Evolutionary conservation across 805 yeast genomes (phyloP), one percentile per base, ranked within the genome.

Genomic region (Tetrapisispora arboricola): DNA sequence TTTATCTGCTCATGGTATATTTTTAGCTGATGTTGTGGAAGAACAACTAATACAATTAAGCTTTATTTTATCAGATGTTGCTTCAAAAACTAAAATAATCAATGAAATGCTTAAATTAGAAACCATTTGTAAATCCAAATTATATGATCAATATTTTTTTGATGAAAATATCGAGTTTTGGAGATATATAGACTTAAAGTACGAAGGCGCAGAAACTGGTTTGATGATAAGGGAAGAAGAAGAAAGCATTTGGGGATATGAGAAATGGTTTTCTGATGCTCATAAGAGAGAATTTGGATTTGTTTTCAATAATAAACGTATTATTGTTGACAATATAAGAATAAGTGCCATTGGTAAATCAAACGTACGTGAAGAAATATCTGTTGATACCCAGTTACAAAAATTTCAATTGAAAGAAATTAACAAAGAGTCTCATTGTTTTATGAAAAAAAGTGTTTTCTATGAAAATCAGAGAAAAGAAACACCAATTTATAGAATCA

Each of bases 191-290:
- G 87, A 87, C 55, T 65, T 87, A 69, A 71, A 94, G 53, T 88
- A 84, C 55, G 76, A 76, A 46, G 96, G 96, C 8, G 81, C 95
- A n/a, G 96, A 88, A 54, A 82, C 95, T 2, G 79, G 82, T 31
- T 63, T 88, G 46, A 81, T 87, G 83, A 75, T 83, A n/a, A 61
- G 61, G 17, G 60, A 62, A 35, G 58, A 54, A 34, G 13, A 34
- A 30, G 50, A 21, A 13, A 40, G 45, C 39, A 40, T 38, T 18
- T 49, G 58, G 44, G 63, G 66, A 21, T 74, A 71, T 50, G 52
- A 58, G 15, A 55, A 61, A 28, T 66, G 67, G 37, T 84, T 81
- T 56, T 60, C 70, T 34, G 65, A 67, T 12, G 62, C 68, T 41
- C 94, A 84, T 54, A 65, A 71, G 47, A 68, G 76, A 44, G 92